Percentiles rank a stretch among this genome's conserved stretches.
Evolutionary conservation across 2,329 filamentous ascomycete species (phyloP).

Genomic region (Pezicula radicicola): DNA sequence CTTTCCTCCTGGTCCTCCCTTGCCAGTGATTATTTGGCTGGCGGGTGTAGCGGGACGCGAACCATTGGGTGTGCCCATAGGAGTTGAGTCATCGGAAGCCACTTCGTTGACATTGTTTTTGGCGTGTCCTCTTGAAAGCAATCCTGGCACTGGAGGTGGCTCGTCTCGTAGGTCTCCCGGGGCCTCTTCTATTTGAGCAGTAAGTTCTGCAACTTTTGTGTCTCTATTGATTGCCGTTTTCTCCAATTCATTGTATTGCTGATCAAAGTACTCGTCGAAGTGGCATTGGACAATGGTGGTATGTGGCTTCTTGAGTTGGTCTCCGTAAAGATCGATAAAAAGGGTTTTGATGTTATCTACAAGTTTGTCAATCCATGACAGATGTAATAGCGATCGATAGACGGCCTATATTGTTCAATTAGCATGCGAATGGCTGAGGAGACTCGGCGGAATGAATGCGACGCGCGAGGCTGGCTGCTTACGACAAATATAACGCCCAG

Average conservation of each 20-base stretch:
- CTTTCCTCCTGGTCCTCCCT: conserved; percentile 71
- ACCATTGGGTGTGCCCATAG: conserved; percentile 66
- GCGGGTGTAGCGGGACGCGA: conserved; percentile 79
- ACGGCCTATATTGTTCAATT: conserved; percentile 64
- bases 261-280: conserved; percentile 93
- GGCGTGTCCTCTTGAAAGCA: conserved; percentile 24
- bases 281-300: conserved; percentile 76
- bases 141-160: conserved; percentile 42
- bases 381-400: conserved; percentile 90
- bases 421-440: neutral
- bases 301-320: conserved; percentile 78
- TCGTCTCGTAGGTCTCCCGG: conserved; percentile 36
- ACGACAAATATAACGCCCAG: conserved; percentile 94
- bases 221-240: conserved; percentile 41
- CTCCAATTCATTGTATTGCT: conserved; percentile 82
- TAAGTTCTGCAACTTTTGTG: conserved; percentile 19
- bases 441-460: neutral
- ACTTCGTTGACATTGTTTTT: conserved; percentile 26
- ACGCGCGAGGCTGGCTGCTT: conserved; percentile 29
- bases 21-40: conserved; percentile 67
- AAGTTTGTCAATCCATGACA: conserved; percentile 96
- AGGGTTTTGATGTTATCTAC: conserved; percentile 92
- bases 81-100: conserved; percentile 56
- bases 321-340: conserved; percentile 85
- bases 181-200: conserved; percentile 19